A percentile compares a stretch with the other conserved stretches of the same genome.
Conservation (phyloP, 1,284 basidiomycete genomes). For the Testicularia cyperi region DNA sequence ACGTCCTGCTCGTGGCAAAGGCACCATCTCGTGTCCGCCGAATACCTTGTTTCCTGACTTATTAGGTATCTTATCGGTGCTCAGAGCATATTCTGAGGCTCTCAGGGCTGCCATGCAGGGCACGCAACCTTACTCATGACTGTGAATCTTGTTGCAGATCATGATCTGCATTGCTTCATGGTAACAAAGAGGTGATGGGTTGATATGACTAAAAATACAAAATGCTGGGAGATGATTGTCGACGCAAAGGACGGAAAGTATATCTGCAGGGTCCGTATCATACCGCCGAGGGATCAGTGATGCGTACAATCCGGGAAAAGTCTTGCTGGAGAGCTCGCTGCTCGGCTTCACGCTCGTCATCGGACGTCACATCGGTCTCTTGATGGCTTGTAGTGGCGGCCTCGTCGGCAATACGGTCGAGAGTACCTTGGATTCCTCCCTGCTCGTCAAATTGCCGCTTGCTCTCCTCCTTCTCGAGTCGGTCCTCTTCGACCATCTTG, state of each 20-base stretch:
- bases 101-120: too few species aligned
- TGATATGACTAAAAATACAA: too few species aligned
- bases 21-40: too few species aligned
- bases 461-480: constrained; percentile 31
- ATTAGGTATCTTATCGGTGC: too few species aligned
- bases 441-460: constrained; percentile 33
- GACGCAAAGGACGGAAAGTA: not conserved
- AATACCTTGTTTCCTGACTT: too few species aligned
- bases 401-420: constrained; percentile 34
- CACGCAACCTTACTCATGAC: too few species aligned
- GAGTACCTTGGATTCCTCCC: constrained; percentile 33
- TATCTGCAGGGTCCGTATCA: not conserved
- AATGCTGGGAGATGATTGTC: not conserved
- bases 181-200: too few species aligned
- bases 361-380: constrained; percentile 3
- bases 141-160: too few species aligned
- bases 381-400: too few species aligned
- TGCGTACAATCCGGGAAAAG: constrained; percentile 43
- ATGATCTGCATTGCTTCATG: too few species aligned
- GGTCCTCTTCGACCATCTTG: constrained; percentile 41
- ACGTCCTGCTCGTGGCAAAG: too few species aligned
- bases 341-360: constrained; percentile 23
- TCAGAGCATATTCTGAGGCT: too few species aligned
- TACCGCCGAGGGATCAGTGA: constrained; percentile 23
- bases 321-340: constrained; percentile 20